Evolutionary conservation across 2,329 filamentous ascomycete genomes (phyloP).

Genomic region (Talaromyces sp.): DNA sequence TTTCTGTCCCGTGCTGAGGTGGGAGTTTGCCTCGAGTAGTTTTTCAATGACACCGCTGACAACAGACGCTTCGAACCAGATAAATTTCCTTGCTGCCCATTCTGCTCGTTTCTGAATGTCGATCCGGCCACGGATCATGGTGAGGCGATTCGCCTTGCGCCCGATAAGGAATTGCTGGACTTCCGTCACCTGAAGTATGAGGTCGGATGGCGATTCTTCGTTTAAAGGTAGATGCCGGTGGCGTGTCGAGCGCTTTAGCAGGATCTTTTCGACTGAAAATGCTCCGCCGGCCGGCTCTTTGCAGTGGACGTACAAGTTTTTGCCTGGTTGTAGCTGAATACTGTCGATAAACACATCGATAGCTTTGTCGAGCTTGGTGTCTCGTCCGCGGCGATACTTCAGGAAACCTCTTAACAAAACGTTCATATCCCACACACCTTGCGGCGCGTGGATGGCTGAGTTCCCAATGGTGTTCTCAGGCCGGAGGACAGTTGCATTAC

Average conservation of each 20-base stretch:
- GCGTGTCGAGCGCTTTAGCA: constrained; percentile 30
- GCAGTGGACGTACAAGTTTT: constrained; percentile 23
- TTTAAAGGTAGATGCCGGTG: constrained; percentile 21
- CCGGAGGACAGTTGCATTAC: constrained; percentile 22
- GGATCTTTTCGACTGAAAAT: constrained; percentile 25
- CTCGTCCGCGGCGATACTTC: constrained; percentile 18
- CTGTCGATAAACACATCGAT: constrained; percentile 27
- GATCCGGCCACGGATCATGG: constrained; percentile 24
- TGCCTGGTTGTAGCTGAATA: constrained; percentile 28
- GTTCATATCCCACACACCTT: constrained; percentile 35
- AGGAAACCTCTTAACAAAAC: constrained; percentile 24
- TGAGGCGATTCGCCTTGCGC: constrained; percentile 16
- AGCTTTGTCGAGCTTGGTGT: constrained; percentile 23
- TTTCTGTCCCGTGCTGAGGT: constrained; percentile 29
- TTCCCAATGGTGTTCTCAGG: constrained; percentile 24
- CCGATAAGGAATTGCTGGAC: constrained; percentile 31
- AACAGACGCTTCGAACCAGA: constrained; percentile 37
- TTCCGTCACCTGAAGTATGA: constrained; percentile 34
- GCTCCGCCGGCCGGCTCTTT: constrained; percentile 18
- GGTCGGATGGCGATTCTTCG: constrained; percentile 11
- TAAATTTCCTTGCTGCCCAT: background rate
- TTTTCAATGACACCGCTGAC: constrained; percentile 31
- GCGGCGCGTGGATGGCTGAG: constrained; percentile 36
- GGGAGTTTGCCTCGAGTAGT: constrained; percentile 26
- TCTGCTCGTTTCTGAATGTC: background rate